Evolutionary conservation across 2,329 filamentous ascomycete species (phyloP).

Genomic region (Xylariaceae sp.): DNA sequence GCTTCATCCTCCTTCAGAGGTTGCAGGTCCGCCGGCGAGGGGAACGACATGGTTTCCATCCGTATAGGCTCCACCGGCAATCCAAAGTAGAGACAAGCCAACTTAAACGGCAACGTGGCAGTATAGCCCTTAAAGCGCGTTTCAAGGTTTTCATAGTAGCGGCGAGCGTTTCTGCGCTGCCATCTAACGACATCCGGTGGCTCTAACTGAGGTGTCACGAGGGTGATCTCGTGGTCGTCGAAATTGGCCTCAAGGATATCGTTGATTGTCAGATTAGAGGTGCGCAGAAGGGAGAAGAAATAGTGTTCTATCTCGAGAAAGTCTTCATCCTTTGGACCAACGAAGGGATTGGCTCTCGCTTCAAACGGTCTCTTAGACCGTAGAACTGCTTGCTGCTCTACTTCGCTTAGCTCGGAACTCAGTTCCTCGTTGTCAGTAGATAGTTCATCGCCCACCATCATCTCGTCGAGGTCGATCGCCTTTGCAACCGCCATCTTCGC

Average conservation of each 20-base stretch:
- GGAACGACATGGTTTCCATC: conserved; percentile 28
- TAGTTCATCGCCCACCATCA: conserved; percentile 11
- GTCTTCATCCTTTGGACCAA: conserved; percentile 24
- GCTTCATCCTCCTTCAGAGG: conserved; percentile 10
- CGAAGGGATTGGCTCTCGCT: conserved; percentile 31
- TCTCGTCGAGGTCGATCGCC: conserved; percentile 2
- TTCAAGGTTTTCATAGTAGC: conserved; percentile 42
- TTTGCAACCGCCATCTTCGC: conserved; percentile 8
- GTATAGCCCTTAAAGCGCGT: conserved; percentile 41
- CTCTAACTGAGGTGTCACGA: conserved; percentile 41
- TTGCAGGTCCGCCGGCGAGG: conserved; percentile 19
- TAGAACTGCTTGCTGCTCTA: conserved; percentile 2
- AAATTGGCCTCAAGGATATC: conserved; percentile 46
- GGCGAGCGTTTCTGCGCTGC: conserved; percentile 42
- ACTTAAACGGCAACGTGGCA: conserved; percentile 47
- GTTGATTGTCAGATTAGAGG: conserved; percentile 34
- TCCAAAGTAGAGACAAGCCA: conserved; percentile 56
- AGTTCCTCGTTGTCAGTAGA: conserved; percentile 4
- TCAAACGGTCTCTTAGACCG: conserved; percentile 31
- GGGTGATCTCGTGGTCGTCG: conserved; percentile 42
- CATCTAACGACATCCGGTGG: conserved; percentile 39
- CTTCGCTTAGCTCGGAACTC: background rate
- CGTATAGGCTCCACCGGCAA: conserved; percentile 52
- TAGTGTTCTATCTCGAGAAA: conserved; percentile 35
- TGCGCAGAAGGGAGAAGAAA: conserved; percentile 41